Evolutionary conservation across 345 rosid genomes (phyloP), one percentile per base, ranked within the genome.

Genomic region (Toxicodendron radicans): DNA sequence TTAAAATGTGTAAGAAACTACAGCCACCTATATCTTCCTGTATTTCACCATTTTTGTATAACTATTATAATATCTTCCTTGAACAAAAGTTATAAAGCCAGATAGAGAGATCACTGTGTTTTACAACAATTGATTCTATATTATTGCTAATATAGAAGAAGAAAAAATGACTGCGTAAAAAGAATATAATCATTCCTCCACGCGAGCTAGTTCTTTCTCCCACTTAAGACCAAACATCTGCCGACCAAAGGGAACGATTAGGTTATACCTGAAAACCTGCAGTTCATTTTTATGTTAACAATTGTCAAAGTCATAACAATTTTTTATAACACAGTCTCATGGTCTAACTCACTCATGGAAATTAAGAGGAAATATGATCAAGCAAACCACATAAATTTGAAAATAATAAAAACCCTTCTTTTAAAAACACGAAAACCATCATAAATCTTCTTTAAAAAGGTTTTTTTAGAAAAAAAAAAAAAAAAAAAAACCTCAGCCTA

Each of bases 201-300:
- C 57, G 68, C 87, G 85, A 78, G 84, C 88, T 33, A 92, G 57
- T 78, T 94, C 98, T 76, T 87, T 94, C 78, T 92, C 93, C 97
- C 97, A 92, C 71, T 94, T 94, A 74, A 92, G 45, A 71, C 97
- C 98, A 74, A 77, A 70, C 92, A 94, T 90, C 77, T 92, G 98
- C 3, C 97, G 96, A 27, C 98, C 97, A 30, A 90, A 90, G 11
- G 97, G 97, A 30, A 86, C 97, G 0, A 95, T 91, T 60, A 95
- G 85, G 56, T 92, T 95, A 69, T 95, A 91, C 73, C 91, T 82
- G 63, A 92, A 88, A 65, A 95, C 94, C 99, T 92, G 85, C 73
- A 72, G 71, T 41, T 23, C 48, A 51, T 5, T 48, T 32, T 12
- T 10, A 11, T 56, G 71, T 46, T 66, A 30, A 70, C 16, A 52